Base-by-base conservation (phyloP, 2,329 filamentous ascomycete species). In the Huntiella abstrusa region DNA sequence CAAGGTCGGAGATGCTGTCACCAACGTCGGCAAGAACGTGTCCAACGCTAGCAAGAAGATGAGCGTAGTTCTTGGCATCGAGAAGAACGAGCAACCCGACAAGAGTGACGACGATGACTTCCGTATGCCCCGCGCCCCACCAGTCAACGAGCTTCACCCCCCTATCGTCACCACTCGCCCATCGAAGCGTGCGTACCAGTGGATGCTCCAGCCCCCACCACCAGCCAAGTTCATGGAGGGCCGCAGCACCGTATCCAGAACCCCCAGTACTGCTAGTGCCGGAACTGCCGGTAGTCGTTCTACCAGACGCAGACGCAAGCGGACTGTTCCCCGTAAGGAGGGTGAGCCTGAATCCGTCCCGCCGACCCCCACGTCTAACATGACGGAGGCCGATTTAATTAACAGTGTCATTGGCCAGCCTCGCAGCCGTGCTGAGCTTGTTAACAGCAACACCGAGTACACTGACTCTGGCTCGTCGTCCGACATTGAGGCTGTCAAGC, bases 181-280 rank as follows among this genome's bases (percentile, higher is more conserved):
- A 11, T 70, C 68, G 57, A 75, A 67, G 56, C 75, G 77, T 46
- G 84, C 83, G 50, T 80, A 82, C 46, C 72, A 71, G 56, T 95
- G 87, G 87, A 94, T 95, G 86, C 66, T 93, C 44, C 84, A 93
- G 57, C 87, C 87, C 2, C 85, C 86, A 1, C 87, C 87, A n/a
- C 75, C 80, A 33, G 85, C 87, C 48, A 86, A 80, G 59, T 70
- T 94, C 50, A 95, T 95, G 87, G 82, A 81, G 52, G 87, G 86
- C 53, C 91, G 87, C 59, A 74, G 83, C 33, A 74, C 75, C 28
- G 77, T 80, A 15, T 74, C 70, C 54, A 66, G 77, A 46, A 79
- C 73, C 52, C 66, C 66, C 33, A 82, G 75, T 56, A 66, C 69
- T 33, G 66, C 62, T 36, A 75, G 69, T 55, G 46, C 32, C 17